phyloP scores from a whole-genome alignment of 2,329 filamentous ascomycete species.

The Hypoxylon sp. region DNA sequence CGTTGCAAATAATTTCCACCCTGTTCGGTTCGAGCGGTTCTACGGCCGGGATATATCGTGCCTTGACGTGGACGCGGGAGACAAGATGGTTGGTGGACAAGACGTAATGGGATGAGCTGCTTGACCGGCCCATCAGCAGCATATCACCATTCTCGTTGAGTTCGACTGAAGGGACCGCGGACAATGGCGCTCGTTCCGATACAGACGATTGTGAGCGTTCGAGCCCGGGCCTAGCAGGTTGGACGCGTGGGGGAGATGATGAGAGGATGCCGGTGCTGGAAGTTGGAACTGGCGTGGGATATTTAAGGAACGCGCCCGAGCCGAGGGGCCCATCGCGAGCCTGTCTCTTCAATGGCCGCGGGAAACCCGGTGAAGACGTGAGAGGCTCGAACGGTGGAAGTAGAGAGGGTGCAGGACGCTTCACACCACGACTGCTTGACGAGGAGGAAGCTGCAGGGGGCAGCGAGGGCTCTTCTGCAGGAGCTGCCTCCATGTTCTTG shows the following conservation, averaged over 20 bases:
- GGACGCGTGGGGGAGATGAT: slow-evolving; percentile 79
- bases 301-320: slow-evolving; percentile 71
- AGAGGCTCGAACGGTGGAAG: slow-evolving; percentile 84
- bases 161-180: slow-evolving; percentile 83
- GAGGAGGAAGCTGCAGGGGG: slow-evolving; percentile 47
- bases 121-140: slow-evolving; percentile 90
- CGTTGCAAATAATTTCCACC: slow-evolving; percentile 90
- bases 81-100: slow-evolving; percentile 92
- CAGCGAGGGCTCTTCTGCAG: slow-evolving; percentile 55
- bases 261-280: slow-evolving; percentile 93
- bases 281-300: slow-evolving; percentile 93
- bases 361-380: slow-evolving; percentile 81
- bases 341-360: slow-evolving; percentile 77
- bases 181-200: slow-evolving; percentile 85
- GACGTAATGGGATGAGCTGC: slow-evolving; percentile 95
- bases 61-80: slow-evolving; percentile 92
- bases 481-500: slow-evolving; percentile 44
- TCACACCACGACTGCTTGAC: slow-evolving; percentile 59
- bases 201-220: slow-evolving; percentile 72
- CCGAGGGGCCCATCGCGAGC: slow-evolving; percentile 57
- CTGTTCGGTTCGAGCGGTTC: slow-evolving; percentile 77
- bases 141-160: slow-evolving; percentile 85
- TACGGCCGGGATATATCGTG: slow-evolving; percentile 80
- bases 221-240: slow-evolving; percentile 60
- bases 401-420: slow-evolving; percentile 74